A percentile compares a stretch with the other conserved stretches of the same genome.
These are phyloP conservation scores for Fusarium nelsonii DNA, from an alignment of 2,329 filamentous ascomycete genomes.

Conservation along the genomic window DNA sequence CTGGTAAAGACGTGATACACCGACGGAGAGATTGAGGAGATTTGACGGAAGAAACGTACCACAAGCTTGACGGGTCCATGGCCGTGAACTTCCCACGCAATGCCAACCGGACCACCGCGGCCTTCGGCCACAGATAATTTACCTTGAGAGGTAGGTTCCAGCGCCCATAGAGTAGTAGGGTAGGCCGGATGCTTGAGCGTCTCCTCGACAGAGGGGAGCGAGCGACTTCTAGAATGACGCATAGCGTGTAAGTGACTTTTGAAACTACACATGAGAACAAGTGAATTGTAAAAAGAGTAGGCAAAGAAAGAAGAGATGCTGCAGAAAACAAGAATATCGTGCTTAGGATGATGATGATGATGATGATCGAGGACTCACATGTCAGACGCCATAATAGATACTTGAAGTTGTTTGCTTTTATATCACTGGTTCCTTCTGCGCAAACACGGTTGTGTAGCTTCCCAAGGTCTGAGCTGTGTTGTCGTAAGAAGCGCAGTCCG, in stretches of 20 bases:
- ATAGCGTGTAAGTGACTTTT: constrained; percentile 23
- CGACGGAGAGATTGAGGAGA: constrained; percentile 19
- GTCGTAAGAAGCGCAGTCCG: constrained; percentile 3
- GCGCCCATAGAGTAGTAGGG: constrained; percentile 73
- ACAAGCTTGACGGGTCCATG: constrained; percentile 77
- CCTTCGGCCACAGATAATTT: constrained; percentile 73
- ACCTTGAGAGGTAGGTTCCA: constrained; percentile 74
- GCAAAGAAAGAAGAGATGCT: neutral
- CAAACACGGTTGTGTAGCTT: constrained; percentile 23
- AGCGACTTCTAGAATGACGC: constrained; percentile 20
- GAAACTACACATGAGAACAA: constrained; percentile 11
- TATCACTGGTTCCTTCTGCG: constrained; percentile 10
- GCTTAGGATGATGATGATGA: neutral
- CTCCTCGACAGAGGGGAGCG: constrained; percentile 64
- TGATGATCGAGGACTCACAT: constrained; percentile 28
- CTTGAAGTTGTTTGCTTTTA: constrained; percentile 32
- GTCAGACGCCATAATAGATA: constrained; percentile 24
- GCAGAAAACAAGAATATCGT: neutral
- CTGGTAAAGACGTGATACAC: constrained; percentile 1
- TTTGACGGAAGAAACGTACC: constrained; percentile 64
- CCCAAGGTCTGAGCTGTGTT: constrained; percentile 7
- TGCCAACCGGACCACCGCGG: constrained; percentile 79
- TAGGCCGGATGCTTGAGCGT: constrained; percentile 75
- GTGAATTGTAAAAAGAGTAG: neutral
- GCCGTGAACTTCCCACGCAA: constrained; percentile 86